Evolutionary conservation across 1,284 basidiomycete species (phyloP).

Genomic region (Melampsora medusae): DNA sequence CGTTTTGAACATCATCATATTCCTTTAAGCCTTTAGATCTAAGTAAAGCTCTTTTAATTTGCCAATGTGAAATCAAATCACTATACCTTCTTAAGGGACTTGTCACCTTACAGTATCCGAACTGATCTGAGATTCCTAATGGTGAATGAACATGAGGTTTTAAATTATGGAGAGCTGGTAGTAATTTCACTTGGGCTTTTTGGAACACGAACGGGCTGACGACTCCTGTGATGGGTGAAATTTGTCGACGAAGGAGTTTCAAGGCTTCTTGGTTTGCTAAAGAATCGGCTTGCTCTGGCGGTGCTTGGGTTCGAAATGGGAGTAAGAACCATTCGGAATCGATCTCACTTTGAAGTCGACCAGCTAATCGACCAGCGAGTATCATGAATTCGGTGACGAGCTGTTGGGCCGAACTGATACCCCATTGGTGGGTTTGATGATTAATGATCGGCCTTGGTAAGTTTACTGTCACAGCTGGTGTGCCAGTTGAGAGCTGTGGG

Average conservation of each 20-base stretch:
- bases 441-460: slow-evolving; percentile 51
- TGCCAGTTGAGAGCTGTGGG: slow-evolving; percentile 14
- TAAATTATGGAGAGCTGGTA: slow-evolving; percentile 59
- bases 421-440: slow-evolving; percentile 57
- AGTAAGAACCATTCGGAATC: slow-evolving; percentile 62
- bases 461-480: slow-evolving; percentile 21
- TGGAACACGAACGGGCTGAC: slow-evolving; percentile 45
- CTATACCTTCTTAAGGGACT: slow-evolving; percentile 81
- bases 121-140: slow-evolving; percentile 70
- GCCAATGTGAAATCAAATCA: slow-evolving; percentile 88
- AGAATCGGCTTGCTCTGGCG: slow-evolving; percentile 51
- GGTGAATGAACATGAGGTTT: slow-evolving; percentile 67
- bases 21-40: neutral
- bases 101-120: slow-evolving; percentile 76
- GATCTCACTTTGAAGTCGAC: slow-evolving; percentile 60
- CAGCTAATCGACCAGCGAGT: slow-evolving; percentile 73
- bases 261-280: slow-evolving; percentile 46
- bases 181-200: slow-evolving; percentile 47
- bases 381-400: slow-evolving; percentile 83
- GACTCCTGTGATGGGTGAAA: slow-evolving; percentile 55
- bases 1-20: slow-evolving; percentile 6
- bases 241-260: slow-evolving; percentile 58
- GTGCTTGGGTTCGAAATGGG: slow-evolving; percentile 67
- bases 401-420: slow-evolving; percentile 48
- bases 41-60: slow-evolving; percentile 74